Base-by-base conservation (phyloP, 2,329 filamentous ascomycete genomes). In the Zarea fungicola region DNA sequence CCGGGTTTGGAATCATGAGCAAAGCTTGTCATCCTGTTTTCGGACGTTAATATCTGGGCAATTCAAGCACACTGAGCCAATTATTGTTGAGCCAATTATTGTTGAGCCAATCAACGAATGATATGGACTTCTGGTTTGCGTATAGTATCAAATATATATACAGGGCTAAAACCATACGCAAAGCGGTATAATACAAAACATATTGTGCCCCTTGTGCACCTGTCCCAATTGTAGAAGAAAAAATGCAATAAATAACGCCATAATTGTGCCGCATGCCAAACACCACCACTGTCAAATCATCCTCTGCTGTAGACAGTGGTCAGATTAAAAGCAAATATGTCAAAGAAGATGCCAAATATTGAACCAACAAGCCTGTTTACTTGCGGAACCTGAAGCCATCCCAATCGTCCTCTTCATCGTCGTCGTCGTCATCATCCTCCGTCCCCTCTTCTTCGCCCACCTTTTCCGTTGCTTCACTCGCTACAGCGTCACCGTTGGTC, bases 341-440 rank as follows among this genome's bases (percentile, higher is more conserved):
- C n/a, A n/a, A n/a, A n/a, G 23, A 35, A 48, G 6, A 31, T 36
- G 47, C 11, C 43, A 6, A 36, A 42, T 36, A 22, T 16, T 26
- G 22, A 40, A 32, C 7, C 16, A 40, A 25, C 36, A 8, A 23
- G 58, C 14, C 9, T n/a, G 6, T n/a, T 40, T 40, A 50, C 16
- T 32, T 50, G 34, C 48, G 61, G 54, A 80, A 79, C 26, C 77
- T 65, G 55, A 84, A 84, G 2, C 74, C 80, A 51, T 78, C 78
- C 66, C 83, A 85, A 47, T 83, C 81, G 5, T 75, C 73, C 0
- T 68, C 66, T 0, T 66, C 63, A 0, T 74, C 72, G 5, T 80
- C 77, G 2, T 77, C 73, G 2, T 73, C 73, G 0, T 76, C 75
- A 0, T 77, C 72, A 0, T 73, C 37, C 4, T 42, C 39, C 70